Conservation (phyloP, 2,329 filamentous ascomycete species). For the Aspergillus brasiliensis region DNA sequence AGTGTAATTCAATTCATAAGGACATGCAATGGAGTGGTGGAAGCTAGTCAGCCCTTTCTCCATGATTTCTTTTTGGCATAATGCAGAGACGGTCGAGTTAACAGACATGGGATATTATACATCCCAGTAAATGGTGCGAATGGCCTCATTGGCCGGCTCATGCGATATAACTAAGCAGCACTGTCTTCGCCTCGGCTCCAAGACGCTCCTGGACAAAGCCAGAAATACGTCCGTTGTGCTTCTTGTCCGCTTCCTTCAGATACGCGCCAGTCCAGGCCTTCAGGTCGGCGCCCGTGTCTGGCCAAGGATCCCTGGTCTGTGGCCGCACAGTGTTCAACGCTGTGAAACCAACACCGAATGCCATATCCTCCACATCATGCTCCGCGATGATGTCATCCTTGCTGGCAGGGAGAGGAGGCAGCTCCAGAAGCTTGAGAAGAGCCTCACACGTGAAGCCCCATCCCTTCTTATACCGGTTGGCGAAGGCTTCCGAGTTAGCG, state of each 20-base stretch:
- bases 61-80: slow-evolving; percentile 2
- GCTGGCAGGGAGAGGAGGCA: slow-evolving; percentile 73
- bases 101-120: neutral
- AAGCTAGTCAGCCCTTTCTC: neutral
- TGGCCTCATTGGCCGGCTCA: slow-evolving; percentile 13
- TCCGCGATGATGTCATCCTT: slow-evolving; percentile 80
- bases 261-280: slow-evolving; percentile 81
- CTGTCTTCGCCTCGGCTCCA: slow-evolving; percentile 57
- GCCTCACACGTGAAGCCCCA: slow-evolving; percentile 89
- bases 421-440: slow-evolving; percentile 85
- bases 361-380: slow-evolving; percentile 89
- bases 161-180: slow-evolving; percentile 52
- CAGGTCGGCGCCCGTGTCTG: slow-evolving; percentile 76
- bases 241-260: slow-evolving; percentile 74
- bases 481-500: slow-evolving; percentile 81
- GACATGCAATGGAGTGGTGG: slow-evolving; percentile 10
- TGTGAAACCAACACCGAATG: slow-evolving; percentile 93
- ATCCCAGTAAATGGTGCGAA: neutral
- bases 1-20: slow-evolving; percentile 13
- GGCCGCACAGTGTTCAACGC: slow-evolving; percentile 87
- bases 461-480: slow-evolving; percentile 78
- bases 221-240: slow-evolving; percentile 70
- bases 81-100: neutral
- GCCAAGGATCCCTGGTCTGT: slow-evolving; percentile 75
- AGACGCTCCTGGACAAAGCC: slow-evolving; percentile 73